Evolutionary conservation across 495 filamentous ascomycete genomes (phyloP), one percentile per base, ranked within the genome.

Genomic region (Neurospora terricola): DNA sequence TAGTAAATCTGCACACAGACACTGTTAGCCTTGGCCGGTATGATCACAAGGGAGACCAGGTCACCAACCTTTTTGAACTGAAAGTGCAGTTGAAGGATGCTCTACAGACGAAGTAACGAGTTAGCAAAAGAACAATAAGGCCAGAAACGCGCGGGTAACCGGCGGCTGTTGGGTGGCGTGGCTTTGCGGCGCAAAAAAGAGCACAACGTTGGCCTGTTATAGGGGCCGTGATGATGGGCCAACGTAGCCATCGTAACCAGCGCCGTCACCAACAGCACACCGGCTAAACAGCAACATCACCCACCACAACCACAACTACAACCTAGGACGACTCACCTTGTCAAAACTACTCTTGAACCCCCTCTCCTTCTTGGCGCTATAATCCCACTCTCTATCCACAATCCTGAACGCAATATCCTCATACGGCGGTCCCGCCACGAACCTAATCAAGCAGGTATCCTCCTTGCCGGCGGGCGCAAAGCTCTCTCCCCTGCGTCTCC

Each of bases 311-410:
- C 71, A 71, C 11, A n/a, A 76, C 37, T 70, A 71, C 11, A n/a
- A 27, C 12, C 14, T 39, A 66, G 59, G 18, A 34, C 8, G 5
- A 83, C 89, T 76, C 88, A 95, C 93, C 90, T 98, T 98, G 80
- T 99, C 96, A 81, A 98, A 99, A 75, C 91, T 96, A 80, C 94
- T 97, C 81, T 90, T 94, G 80, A 98, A 99, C 0, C 96, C 96
- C 45, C 96, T 88, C 75, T 99, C 96, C 74, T 92, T 87, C 83
- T 98, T 98, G 0, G 96, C 94, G 82, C 92, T 95, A 79, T 97
- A 98, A 81, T 99, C 96, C 96, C 96, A 99, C 83, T 99, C 96
- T 75, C 96, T 94, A 80, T 99, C 96, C 66, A 99, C 96, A 77
- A 99, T 98, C 40, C 96, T 89, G 76, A 99, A 99, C 10, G 94